Evolutionary conservation across 176 grass and related monocot genomes (phyloP), one percentile per base, ranked within the genome.

Genomic region (Hordeum marinum): DNA sequence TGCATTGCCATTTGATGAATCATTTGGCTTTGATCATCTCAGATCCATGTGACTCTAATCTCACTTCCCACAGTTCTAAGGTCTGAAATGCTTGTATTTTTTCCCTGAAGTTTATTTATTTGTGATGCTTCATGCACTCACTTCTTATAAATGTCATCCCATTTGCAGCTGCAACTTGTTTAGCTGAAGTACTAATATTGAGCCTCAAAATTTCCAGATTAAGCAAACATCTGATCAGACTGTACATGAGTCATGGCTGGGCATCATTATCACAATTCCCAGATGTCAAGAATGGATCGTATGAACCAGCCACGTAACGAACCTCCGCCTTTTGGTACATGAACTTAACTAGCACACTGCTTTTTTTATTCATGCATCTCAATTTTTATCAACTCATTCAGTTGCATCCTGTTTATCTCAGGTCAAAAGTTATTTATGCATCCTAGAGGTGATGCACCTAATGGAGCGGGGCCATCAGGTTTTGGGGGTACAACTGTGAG

Each of bases 351-450:
- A 64, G 32, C 31, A 80, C 43, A 34, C n/a, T 60, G 18, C 9
- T 58, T 29, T 74, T 37, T 71, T 37, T n/a, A 13, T 72, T 75
- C 36, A 42, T 61, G 20, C 55, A 81, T 84, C 50, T 68, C 15
- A 27, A 63, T 69, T 71, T 18, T 72, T 14, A 13, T 32, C 21
- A 80, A 84, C 32, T 90, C 11, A 79, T 76, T 68, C 20, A 52
- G 12, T 63, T 69, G 62, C 40, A 41, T 68, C 40, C 42, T 90
- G 17, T 80, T 80, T 69, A 84, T 84, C 15, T 61, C 81, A 90
- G 89, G 89, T 80, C 89, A 74, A 62, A 90, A 90, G 29, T 62
- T 83, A 75, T 75, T 80, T 80, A 80, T 84, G 48, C 80, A 80
- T 87, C 76, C 80, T 76, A 84, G 89, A 80, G 68, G 40, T 80